phyloP scores from a whole-genome alignment of 2,329 filamentous ascomycete species.

The Trematosphaeria pertusa region DNA sequence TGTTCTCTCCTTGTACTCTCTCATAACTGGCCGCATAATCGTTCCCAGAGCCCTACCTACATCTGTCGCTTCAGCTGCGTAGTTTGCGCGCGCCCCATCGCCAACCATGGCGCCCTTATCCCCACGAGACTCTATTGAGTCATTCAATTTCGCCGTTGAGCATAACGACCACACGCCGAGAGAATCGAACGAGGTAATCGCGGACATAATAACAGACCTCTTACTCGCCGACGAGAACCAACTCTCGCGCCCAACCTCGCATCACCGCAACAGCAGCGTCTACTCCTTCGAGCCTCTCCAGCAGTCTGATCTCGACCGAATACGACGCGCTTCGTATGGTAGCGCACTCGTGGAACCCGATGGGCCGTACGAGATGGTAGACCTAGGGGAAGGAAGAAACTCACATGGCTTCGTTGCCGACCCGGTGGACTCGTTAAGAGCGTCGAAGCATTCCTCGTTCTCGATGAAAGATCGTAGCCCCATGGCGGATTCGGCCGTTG shows the following conservation, averaged over 20 bases:
- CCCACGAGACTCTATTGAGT: neutral
- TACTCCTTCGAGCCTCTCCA: conserved; percentile 15
- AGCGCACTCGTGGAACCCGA: conserved; percentile 13
- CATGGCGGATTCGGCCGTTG: conserved; percentile 18
- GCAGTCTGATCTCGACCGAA: conserved; percentile 13
- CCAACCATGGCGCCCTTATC: no score
- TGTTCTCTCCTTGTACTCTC: neutral
- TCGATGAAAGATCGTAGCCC: conserved; percentile 7
- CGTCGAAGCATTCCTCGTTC: conserved; percentile 18
- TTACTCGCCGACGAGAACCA: conserved; percentile 20
- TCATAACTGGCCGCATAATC: neutral
- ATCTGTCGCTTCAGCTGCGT: no score
- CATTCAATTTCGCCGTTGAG: neutral
- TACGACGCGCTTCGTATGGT: conserved; percentile 9
- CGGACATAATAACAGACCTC: conserved; percentile 25
- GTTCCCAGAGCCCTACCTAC: neutral
- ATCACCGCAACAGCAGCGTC: conserved; percentile 6
- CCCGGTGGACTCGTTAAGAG: conserved; percentile 14
- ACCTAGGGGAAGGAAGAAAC: conserved; percentile 8
- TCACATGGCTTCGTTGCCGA: conserved; percentile 16
- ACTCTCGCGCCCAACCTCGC: conserved; percentile 19
- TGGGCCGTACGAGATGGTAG: conserved; percentile 10
- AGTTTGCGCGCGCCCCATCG: no score
- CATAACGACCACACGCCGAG: neutral
- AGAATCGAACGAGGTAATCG: conserved; percentile 15